Evolutionary conservation across 805 yeast species (phyloP).

Genomic region (Suhomyces emberorum): DNA sequence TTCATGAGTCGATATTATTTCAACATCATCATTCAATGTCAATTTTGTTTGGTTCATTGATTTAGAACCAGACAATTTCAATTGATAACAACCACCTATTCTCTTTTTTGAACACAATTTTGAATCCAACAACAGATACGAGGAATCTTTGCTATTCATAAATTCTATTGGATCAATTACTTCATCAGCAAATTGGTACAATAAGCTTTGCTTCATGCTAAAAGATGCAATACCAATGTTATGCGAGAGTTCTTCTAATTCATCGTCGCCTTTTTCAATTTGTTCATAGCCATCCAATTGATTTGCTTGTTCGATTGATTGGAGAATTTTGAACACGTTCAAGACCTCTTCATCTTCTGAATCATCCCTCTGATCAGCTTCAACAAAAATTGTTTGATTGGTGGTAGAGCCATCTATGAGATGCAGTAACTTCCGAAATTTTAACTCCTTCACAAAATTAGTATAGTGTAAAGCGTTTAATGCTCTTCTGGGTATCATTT

Average conservation of each 20-base stretch:
- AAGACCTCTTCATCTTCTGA: constrained; percentile 14
- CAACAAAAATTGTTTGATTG: constrained; percentile 63
- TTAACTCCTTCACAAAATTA: constrained; percentile 65
- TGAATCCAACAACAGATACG: constrained; percentile 43
- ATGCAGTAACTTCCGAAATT: constrained; percentile 52
- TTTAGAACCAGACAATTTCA: constrained; percentile 31
- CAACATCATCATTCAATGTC: constrained; percentile 54
- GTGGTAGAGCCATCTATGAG: constrained; percentile 52
- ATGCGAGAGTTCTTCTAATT: neutral
- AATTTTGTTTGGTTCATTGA: constrained; percentile 13
- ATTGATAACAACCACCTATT: constrained; percentile 54
- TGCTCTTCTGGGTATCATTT: constrained; percentile 33
- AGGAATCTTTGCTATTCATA: constrained; percentile 4
- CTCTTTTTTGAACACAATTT: constrained; percentile 55
- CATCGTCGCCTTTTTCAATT: neutral
- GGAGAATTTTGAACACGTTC: neutral
- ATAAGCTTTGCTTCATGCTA: constrained; percentile 32
- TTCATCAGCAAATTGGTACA: constrained; percentile 65
- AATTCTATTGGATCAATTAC: constrained; percentile 28
- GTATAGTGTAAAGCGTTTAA: constrained; percentile 47
- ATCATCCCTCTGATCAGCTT: constrained; percentile 34
- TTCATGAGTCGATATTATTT: constrained; percentile 42
- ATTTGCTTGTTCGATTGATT: neutral
- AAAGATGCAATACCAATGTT: constrained; percentile 16
- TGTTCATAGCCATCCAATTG: neutral